Base-by-base conservation (phyloP, 75 land plant species). In the Cupressus sempervirens region DNA sequence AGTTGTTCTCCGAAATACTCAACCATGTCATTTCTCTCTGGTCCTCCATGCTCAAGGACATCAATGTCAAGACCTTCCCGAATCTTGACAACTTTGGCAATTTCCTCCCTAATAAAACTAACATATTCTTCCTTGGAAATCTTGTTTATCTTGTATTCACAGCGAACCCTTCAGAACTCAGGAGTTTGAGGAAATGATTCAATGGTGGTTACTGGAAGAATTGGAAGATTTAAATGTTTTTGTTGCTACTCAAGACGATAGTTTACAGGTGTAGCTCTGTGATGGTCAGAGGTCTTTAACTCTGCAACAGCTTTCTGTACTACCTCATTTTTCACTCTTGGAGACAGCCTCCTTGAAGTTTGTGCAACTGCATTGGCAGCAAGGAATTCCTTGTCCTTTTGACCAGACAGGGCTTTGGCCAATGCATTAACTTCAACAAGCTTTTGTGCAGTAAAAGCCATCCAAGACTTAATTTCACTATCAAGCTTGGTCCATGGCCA, bases 21-120 rank as follows among this genome's bases (percentile, higher is more conserved):
- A 86, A 95, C 96, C 95, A 93, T 93, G 79, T 95, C 93, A 83
- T 95, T 95, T 65, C 96, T 90, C 93, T 95, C 96, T n/a, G 97
- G 97, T 83, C 94, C 97, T 89, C 98, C 98, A 85, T 96, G 96
- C 13, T 93, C 98, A 72, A 96, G 88, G 76, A 96, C 93, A 93
- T 96, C 98, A 86, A 96, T 94, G 53, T 94, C 98, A 84, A 96
- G 94, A 56, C 94, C 97, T 88, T 95, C 97, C 80, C 94, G 96
- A 46, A 95, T 84, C 86, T 91, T 89, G 79, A 93, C 92, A 76
- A 95, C 96, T 80, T 91, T 92, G 77, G 52, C 82, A 46, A 95
- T 94, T 85, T 95, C 97, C 83, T 91, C 91, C 88, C 93, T 88
- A 83, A 95, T 95, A 40, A 91, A 85, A 36, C 84, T 92, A 52